Evolutionary conservation across 176 grass and related monocot genomes (phyloP).

Genomic region (Carex pumila): DNA sequence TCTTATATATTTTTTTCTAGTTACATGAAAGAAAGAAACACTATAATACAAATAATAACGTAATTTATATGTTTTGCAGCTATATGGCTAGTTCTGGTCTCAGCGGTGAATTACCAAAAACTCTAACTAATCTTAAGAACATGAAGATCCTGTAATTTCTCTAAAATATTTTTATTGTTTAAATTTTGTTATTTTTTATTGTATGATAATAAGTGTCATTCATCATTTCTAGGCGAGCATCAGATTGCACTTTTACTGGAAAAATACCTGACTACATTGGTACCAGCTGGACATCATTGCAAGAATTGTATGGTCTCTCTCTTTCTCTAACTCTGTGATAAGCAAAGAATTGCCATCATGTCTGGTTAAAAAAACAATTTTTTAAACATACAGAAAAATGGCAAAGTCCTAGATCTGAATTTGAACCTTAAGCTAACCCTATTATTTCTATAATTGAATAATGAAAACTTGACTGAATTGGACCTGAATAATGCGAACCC

Average conservation of each 20-base stretch:
- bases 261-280: slow-evolving; percentile 68
- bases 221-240: slow-evolving; percentile 37
- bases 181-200: slow-evolving; percentile 2
- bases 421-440: neutral
- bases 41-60: neutral
- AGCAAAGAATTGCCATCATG: neutral
- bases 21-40: neutral
- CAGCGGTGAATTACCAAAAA: slow-evolving; percentile 52
- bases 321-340: neutral
- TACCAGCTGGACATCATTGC: slow-evolving; percentile 36
- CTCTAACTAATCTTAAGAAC: slow-evolving; percentile 50
- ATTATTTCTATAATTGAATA: neutral
- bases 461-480: neutral
- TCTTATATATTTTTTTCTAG: neutral
- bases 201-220: neutral
- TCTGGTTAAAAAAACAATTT: neutral
- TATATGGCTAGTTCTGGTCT: slow-evolving; percentile 59
- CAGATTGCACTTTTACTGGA: slow-evolving; percentile 60
- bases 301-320: slow-evolving; percentile 32
- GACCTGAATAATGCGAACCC: neutral
- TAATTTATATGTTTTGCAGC: slow-evolving; percentile 29
- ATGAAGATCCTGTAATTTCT: slow-evolving; percentile 35
- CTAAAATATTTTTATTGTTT: neutral
- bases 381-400: neutral
- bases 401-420: neutral